Conservation (phyloP, 176 grass and related monocot species). For the Bothriochloa decipiens region DNA sequence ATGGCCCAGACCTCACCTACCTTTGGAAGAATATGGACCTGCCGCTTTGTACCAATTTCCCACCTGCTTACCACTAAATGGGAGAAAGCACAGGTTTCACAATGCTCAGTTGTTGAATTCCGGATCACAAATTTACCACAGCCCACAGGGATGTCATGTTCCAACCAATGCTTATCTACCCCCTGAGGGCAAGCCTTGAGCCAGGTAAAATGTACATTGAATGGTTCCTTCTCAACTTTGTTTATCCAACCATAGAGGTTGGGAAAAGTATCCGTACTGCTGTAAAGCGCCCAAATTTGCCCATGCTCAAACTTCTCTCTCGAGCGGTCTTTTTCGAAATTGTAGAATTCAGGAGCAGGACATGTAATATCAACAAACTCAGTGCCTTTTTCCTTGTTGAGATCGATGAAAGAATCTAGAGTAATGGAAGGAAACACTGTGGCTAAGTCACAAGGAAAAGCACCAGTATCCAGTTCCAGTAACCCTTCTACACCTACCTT, state of each 20-base stretch:
- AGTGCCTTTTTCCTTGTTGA: no score
- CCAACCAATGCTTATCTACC: conserved; percentile 57
- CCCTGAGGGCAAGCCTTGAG: conserved; percentile 62
- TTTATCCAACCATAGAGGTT: conserved; percentile 82
- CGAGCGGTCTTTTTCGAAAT: conserved; percentile 46
- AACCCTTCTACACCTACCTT: conserved; percentile 64
- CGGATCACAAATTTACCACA: conserved; percentile 71
- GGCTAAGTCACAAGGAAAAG: conserved; percentile 65
- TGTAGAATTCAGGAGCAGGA: no score
- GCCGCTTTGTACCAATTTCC: neutral
- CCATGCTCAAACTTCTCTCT: conserved; percentile 55
- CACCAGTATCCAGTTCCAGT: conserved; percentile 76
- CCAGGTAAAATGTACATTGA: conserved; percentile 69
- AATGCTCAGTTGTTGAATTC: conserved; percentile 28
- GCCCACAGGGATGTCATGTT: conserved; percentile 53
- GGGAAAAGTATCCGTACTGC: conserved; percentile 64
- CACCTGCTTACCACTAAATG: conserved; percentile 49
- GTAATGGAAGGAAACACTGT: no score
- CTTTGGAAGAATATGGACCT: conserved; percentile 60
- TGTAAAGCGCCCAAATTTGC: conserved; percentile 91
- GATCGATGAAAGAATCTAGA: no score
- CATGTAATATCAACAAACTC: no score
- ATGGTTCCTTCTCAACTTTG: conserved; percentile 63
- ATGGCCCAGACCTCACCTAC: conserved; percentile 77
- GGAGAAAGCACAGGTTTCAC: conserved; percentile 58